phyloP scores from a whole-genome alignment of 352 stramenopile genomes.

The Globisporangium takayamanum region DNA sequence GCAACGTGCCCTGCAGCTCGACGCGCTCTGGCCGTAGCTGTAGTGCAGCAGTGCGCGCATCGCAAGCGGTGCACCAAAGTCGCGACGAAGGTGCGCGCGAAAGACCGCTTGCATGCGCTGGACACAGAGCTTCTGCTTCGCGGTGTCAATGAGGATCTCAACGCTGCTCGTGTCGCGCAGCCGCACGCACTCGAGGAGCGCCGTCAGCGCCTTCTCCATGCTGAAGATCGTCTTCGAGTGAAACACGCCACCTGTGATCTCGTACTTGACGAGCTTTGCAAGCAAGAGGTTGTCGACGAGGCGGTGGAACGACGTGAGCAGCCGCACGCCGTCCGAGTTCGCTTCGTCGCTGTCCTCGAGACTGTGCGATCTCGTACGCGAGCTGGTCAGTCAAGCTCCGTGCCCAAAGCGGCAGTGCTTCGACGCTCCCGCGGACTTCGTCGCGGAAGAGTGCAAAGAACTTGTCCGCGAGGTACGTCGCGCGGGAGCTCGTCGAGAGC shows the following conservation, averaged over 20 bases:
- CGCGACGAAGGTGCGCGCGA: constrained; percentile 49
- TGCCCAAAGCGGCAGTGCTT: constrained; percentile 45
- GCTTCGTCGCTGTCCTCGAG: constrained; percentile 33
- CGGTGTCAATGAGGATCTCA: constrained; percentile 60
- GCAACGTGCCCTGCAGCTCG: constrained; percentile 22
- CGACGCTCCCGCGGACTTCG: constrained; percentile 32
- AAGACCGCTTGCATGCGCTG: constrained; percentile 67
- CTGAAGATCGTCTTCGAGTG: constrained; percentile 49
- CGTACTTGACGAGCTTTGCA: constrained; percentile 42
- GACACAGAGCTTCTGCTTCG: constrained; percentile 68
- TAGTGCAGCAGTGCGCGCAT: constrained; percentile 74
- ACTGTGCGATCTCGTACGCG: constrained; percentile 46
- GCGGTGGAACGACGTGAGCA: constrained; percentile 55
- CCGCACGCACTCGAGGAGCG: constrained; percentile 60
- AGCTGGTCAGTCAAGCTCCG: constrained; percentile 46
- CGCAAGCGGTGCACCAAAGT: constrained; percentile 56
- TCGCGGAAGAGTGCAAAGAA: constrained; percentile 45
- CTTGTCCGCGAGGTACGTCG: constrained; percentile 44
- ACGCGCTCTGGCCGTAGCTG: constrained; percentile 33
- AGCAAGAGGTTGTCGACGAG: constrained; percentile 47
- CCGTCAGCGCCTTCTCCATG: constrained; percentile 60
- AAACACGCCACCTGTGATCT: constrained; percentile 42
- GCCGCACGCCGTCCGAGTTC: constrained; percentile 38
- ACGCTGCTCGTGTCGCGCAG: constrained; percentile 51
- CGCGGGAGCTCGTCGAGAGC: constrained; percentile 38